A percentile compares a stretch with the other conserved stretches of the same genome.
Conservation (phyloP, 78 protist species). For the Dictyostelium discoideum region DNA sequence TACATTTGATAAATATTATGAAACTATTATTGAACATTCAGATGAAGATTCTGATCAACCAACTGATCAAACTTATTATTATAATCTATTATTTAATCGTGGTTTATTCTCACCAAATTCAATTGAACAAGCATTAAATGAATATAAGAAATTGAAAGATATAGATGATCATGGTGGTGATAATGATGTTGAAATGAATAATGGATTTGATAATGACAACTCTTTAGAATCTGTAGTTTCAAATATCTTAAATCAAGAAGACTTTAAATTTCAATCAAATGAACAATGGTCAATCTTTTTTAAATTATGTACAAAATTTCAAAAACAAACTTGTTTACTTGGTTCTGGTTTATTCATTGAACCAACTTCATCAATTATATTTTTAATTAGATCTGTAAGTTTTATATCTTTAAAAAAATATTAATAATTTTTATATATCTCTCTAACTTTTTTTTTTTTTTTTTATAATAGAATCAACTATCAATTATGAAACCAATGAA, state of each 20-base stretch:
- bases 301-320: constrained; percentile 17
- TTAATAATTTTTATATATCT: neutral
- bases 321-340: neutral
- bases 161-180: neutral
- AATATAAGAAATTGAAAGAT: neutral
- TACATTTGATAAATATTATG: neutral
- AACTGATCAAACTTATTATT: neutral
- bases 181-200: neutral
- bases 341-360: constrained; percentile 53
- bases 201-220: neutral
- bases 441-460: neutral
- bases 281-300: constrained; percentile 64
- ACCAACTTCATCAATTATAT: constrained; percentile 16
- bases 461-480: constrained; percentile 16
- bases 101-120: constrained; percentile 25
- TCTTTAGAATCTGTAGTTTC: neutral
- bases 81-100: constrained; percentile 30
- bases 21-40: neutral
- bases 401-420: neutral
- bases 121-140: constrained; percentile 36
- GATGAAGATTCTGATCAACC: neutral
- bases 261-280: constrained; percentile 5
- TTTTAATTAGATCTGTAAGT: constrained; percentile 34
- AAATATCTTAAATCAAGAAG: neutral
- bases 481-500: constrained; percentile 69